Evolutionary conservation across 306 rosid species (phyloP).

Genomic region (Trifolium repens): DNA sequence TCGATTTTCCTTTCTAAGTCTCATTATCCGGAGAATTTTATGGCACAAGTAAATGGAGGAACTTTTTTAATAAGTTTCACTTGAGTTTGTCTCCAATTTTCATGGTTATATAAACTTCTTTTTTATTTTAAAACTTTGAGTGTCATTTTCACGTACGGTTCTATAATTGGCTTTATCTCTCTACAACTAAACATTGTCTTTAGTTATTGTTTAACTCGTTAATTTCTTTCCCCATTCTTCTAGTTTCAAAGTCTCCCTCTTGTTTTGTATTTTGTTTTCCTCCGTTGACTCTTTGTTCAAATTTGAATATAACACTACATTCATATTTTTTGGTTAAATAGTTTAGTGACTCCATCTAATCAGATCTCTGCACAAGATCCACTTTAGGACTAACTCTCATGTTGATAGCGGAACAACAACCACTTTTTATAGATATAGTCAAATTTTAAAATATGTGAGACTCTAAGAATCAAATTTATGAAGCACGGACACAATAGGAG

Average conservation of each 20-base stretch:
- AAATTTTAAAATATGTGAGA: too few relatives aligned
- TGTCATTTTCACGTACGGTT: slow-evolving; percentile 34
- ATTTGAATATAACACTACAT: too few relatives aligned
- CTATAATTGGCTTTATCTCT: background rate
- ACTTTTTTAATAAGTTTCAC: slow-evolving; percentile 31
- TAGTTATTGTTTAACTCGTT: slow-evolving; percentile 28
- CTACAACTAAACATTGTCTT: background rate
- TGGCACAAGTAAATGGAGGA: slow-evolving; percentile 9
- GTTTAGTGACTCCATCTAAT: too few relatives aligned
- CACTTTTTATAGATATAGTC: too few relatives aligned
- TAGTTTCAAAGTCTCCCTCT: slow-evolving; percentile 39
- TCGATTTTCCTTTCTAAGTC: slow-evolving; percentile 13
- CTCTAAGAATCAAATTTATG: too few relatives aligned
- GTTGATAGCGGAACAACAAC: too few relatives aligned
- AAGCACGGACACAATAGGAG: too few relatives aligned
- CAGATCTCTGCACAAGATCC: too few relatives aligned
- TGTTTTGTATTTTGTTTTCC: slow-evolving; percentile 7
- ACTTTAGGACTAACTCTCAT: too few relatives aligned
- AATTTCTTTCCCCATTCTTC: slow-evolving; percentile 26
- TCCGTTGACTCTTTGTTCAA: slow-evolving; percentile 15
- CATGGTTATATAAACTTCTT: slow-evolving; percentile 13
- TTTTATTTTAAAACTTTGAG: background rate
- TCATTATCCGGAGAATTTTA: slow-evolving; percentile 27
- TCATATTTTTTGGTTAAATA: too few relatives aligned
- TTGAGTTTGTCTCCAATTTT: slow-evolving; percentile 9